These are phyloP conservation scores for Metschnikowia noctiluminum DNA, from an alignment of 805 yeast species.

Conservation along the genomic window DNA sequence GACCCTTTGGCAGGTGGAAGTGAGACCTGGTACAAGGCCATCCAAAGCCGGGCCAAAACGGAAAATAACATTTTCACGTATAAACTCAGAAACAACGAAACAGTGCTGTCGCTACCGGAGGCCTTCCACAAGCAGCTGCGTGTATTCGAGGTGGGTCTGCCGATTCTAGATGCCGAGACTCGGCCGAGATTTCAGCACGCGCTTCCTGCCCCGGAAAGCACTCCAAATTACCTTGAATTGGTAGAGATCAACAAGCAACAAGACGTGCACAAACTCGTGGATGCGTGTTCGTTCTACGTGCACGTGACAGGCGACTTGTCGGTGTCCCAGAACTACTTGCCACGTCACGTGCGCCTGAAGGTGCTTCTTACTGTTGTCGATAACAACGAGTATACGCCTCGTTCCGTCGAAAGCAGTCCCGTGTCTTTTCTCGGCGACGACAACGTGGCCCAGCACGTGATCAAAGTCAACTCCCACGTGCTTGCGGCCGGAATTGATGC, in stretches of 20 bases:
- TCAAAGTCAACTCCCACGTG: conserved; percentile 31
- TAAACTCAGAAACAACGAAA: neutral
- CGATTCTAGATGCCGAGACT: conserved; percentile 26
- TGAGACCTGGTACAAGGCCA: conserved; percentile 28
- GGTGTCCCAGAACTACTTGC: conserved; percentile 10
- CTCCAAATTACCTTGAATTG: conserved; percentile 18
- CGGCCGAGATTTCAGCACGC: conserved; percentile 22
- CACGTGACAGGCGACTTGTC: conserved; percentile 23
- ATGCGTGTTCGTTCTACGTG: conserved; percentile 23
- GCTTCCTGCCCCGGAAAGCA: conserved; percentile 9
- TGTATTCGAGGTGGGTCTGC: conserved; percentile 24
- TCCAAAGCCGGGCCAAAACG: conserved; percentile 21
- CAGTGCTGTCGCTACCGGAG: conserved; percentile 6
- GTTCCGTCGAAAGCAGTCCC: conserved; percentile 29
- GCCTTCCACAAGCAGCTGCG: conserved; percentile 9
- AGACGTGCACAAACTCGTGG: conserved; percentile 12
- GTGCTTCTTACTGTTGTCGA: conserved; percentile 36
- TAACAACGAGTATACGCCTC: conserved; percentile 36
- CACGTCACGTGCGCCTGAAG: conserved; percentile 20
- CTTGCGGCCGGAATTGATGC: conserved; percentile 28
- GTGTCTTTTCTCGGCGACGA: conserved; percentile 18
- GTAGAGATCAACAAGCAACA: conserved; percentile 21
- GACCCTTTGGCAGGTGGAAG: conserved; percentile 38
- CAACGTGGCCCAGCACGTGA: conserved; percentile 21
- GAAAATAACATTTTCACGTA: conserved; percentile 23